Conservation (phyloP, 129 eudicot genomes). For the Calendula officinalis region DNA sequence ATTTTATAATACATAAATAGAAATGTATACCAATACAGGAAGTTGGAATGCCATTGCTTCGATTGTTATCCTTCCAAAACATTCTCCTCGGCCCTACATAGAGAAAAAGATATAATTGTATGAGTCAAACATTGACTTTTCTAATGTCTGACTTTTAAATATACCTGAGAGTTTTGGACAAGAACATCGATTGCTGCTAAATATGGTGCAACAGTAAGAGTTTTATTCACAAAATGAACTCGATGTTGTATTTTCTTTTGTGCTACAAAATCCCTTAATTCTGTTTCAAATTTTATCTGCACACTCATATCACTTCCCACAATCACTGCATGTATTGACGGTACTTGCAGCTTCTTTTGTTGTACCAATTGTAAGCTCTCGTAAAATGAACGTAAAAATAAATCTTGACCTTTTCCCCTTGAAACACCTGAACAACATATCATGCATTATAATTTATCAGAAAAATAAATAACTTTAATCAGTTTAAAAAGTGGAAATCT, state of each 20-base stretch:
- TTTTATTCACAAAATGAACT: slow-evolving; percentile 85
- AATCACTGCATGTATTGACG: slow-evolving; percentile 71
- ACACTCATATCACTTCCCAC: slow-evolving; percentile 87
- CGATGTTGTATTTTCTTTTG: slow-evolving; percentile 60
- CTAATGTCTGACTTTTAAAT: neutral
- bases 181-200: slow-evolving; percentile 87
- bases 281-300: slow-evolving; percentile 78
- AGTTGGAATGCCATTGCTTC: slow-evolving; percentile 97
- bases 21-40: slow-evolving; percentile 64
- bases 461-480: neutral
- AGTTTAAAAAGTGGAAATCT: slow-evolving; percentile 21
- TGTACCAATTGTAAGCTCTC: slow-evolving; percentile 64
- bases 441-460: neutral
- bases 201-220: slow-evolving; percentile 82
- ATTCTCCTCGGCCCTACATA: slow-evolving; percentile 80
- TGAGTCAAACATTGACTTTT: neutral
- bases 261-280: slow-evolving; percentile 60
- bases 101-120: neutral
- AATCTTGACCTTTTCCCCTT: slow-evolving; percentile 93
- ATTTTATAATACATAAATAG: neutral
- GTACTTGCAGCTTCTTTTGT: slow-evolving; percentile 70
- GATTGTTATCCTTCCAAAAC: slow-evolving; percentile 94
- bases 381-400: slow-evolving; percentile 66
- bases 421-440: slow-evolving; percentile 65
- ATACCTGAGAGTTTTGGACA: slow-evolving; percentile 94